Conservation (phyloP, 2,329 filamentous ascomycete genomes). For the Penicillium crustosum region DNA sequence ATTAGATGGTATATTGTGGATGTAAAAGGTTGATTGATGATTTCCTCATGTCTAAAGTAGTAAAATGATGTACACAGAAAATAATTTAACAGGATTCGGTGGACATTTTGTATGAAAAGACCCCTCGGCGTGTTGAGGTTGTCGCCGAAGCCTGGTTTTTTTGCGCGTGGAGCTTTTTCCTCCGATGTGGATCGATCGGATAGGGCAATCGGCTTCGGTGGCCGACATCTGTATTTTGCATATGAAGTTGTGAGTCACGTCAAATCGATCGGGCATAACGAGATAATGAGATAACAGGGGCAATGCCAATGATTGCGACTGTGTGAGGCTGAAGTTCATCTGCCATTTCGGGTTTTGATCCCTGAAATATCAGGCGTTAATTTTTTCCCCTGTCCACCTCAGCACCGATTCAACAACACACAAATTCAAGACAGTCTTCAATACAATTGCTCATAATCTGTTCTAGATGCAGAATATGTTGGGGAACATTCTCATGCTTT, state of each 20-base stretch:
- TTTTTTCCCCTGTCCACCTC: background rate
- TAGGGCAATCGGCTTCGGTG: background rate
- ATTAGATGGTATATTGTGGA: background rate
- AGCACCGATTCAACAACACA: background rate
- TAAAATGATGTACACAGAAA: background rate
- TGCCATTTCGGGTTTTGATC: background rate
- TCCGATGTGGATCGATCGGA: constrained; percentile 1
- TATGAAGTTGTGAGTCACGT: background rate
- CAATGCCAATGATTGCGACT: background rate
- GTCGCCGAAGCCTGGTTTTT: constrained; percentile 4
- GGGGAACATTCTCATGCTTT: background rate
- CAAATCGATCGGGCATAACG: background rate
- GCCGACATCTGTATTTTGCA: background rate
- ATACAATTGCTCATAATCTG: too few species aligned
- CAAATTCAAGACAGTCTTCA: background rate
- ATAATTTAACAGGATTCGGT: background rate
- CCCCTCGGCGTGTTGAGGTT: background rate
- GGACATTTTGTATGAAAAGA: constrained; percentile 3
- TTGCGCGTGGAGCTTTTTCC: background rate
- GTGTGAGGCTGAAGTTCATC: background rate
- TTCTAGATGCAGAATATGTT: background rate
- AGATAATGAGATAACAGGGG: background rate
- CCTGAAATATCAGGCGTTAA: background rate
- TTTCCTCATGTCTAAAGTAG: background rate
- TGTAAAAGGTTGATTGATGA: background rate